Evolutionary conservation across 352 stramenopile genomes (phyloP).

Genomic region (Pythium dissotocum): DNA sequence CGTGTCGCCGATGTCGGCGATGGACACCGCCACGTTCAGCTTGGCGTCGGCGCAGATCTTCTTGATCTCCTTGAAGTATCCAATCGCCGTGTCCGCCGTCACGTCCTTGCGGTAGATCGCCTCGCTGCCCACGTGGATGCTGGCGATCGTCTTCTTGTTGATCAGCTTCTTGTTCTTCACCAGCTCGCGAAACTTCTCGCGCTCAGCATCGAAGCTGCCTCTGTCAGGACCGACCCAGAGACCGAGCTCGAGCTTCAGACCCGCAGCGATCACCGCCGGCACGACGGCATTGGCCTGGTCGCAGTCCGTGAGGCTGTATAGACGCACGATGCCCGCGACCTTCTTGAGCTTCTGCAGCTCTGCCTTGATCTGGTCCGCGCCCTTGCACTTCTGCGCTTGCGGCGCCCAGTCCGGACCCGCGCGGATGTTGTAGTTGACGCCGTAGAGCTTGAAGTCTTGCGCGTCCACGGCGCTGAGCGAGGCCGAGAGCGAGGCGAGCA

Average conservation of each 20-base stretch:
- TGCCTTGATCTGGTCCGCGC: constrained; percentile 31
- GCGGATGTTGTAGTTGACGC: constrained; percentile 76
- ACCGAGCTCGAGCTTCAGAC: constrained; percentile 53
- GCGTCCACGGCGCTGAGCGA: constrained; percentile 3
- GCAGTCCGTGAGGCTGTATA: constrained; percentile 69
- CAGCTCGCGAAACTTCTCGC: constrained; percentile 37
- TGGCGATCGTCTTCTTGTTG: constrained; percentile 37
- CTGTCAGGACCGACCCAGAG: constrained; percentile 54
- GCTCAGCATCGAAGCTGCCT: constrained; percentile 44
- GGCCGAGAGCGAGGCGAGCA: constrained; percentile 6
- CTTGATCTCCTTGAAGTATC: constrained; percentile 44
- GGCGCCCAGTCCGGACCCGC: constrained; percentile 50
- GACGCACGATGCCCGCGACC: constrained; percentile 46
- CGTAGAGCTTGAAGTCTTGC: constrained; percentile 40
- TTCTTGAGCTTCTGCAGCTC: constrained; percentile 47
- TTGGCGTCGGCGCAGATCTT: constrained; percentile 28
- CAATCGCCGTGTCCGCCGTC: constrained; percentile 38
- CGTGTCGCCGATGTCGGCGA: constrained; percentile 59
- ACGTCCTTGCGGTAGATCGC: constrained; percentile 65
- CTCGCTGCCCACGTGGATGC: constrained; percentile 70
- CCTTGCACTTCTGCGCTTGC: constrained; percentile 48
- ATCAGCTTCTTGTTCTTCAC: constrained; percentile 32
- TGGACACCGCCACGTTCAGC: constrained; percentile 47
- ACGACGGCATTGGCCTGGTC: constrained; percentile 45
- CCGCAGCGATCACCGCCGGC: constrained; percentile 42